Base-by-base conservation (phyloP, 352 stramenopile genomes). In the Phytophthora cryptogea region DNA sequence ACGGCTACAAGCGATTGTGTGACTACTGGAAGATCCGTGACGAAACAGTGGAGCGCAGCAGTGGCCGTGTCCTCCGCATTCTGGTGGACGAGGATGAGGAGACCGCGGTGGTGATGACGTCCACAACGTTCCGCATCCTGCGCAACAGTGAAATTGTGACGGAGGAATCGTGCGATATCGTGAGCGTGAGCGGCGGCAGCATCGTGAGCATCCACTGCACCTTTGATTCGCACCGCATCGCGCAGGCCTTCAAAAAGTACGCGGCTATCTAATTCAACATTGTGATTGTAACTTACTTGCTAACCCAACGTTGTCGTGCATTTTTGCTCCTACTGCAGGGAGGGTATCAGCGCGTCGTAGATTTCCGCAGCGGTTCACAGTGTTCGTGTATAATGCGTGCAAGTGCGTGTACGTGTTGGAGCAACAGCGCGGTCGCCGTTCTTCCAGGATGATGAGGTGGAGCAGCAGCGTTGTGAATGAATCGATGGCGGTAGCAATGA, bases 1-100 rank as follows among this genome's bases (percentile, higher is more conserved):
- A 95, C 48, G 86, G 86, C 8, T 91, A 92, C 84, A 88, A 93
- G 66, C 84, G 86, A 7, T 51, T 95, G 39, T 90, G 85, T 46
- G 84, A 95, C 60, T 95, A 92, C 59, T 95, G 82, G 82, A 93
- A 93, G 76, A 88, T 89, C 33, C 86, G 86, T 26, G 86, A 95
- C 61, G 86, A 95, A 67, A 95, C 86, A 26, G 62, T 92, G 32
- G 86, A 95, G 68, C 82, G 83, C 35, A 90, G 83, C 59, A 81
- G 72, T n/a, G 86, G 86, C 17, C 86, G 86, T 9, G 84, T 95
- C 46, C 68, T 95, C 20, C 86, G 86, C 44, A 78, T 95, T 41
- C 72, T 95, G 8, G 80, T 92, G 11, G 86, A 95, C 43, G 86
- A 92, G 58, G 84, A 93, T 59, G 86, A 95, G 48, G 81, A 88